Percentiles rank a stretch among this genome's conserved stretches.
These are phyloP conservation scores for Paramyrothecium roridum DNA, from an alignment of 2,329 filamentous ascomycete genomes.

Conservation along the genomic window DNA sequence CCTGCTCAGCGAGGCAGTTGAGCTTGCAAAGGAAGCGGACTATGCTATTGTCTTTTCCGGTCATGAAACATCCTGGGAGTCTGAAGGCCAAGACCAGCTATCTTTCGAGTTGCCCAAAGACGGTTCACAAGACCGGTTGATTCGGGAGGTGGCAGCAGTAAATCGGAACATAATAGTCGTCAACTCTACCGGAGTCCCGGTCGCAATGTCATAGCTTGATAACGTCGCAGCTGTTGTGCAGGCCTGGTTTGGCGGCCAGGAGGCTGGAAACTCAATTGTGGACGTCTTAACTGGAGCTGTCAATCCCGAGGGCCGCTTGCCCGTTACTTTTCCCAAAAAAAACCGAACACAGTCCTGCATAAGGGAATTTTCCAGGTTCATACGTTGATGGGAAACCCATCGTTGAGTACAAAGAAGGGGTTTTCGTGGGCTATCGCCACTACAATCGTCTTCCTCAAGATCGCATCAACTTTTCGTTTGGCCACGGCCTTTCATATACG, in stretches of 20 bases:
- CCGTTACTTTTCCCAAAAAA: constrained; percentile 58
- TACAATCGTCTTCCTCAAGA: constrained; percentile 56
- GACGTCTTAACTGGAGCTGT: constrained; percentile 61
- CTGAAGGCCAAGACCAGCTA: constrained; percentile 65
- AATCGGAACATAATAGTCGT: constrained; percentile 59
- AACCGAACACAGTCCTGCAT: constrained; percentile 60
- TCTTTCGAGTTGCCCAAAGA: constrained; percentile 64
- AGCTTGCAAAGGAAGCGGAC: constrained; percentile 56
- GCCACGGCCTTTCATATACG: constrained; percentile 10
- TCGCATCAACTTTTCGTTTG: constrained; percentile 38
- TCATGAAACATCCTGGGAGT: constrained; percentile 47
- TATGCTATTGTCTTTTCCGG: constrained; percentile 55
- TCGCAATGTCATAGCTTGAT: constrained; percentile 51
- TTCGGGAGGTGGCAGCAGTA: constrained; percentile 48
- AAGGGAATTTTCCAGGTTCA: constrained; percentile 56
- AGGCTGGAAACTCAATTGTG: constrained; percentile 63
- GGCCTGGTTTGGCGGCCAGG: constrained; percentile 67
- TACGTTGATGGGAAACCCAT: constrained; percentile 38
- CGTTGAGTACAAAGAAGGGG: constrained; percentile 62
- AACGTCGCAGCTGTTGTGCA: constrained; percentile 55
- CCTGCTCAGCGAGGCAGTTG: constrained; percentile 46
- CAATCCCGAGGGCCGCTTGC: constrained; percentile 48
- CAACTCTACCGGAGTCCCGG: constrained; percentile 60
- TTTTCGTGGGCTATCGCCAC: constrained; percentile 65
- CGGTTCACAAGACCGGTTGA: constrained; percentile 54